phyloP scores from a whole-genome alignment of 495 filamentous ascomycete species.

The Lineolata rhizophorae region DNA sequence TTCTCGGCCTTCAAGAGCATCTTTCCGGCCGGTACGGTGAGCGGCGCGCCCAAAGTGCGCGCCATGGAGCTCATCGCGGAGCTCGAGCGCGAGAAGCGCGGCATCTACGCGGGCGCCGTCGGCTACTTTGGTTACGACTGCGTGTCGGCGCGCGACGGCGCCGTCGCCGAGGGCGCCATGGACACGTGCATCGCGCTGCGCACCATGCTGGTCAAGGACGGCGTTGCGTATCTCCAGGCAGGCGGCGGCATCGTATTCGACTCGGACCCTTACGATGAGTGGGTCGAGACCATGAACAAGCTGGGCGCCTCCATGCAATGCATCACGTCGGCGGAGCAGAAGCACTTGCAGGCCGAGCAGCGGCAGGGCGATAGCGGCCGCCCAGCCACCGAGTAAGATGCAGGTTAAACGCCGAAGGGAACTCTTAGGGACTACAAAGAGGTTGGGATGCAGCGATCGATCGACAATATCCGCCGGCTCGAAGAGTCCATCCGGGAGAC shows the following conservation, averaged over 20 bases:
- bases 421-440: too few relatives aligned
- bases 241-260: constrained; percentile 94
- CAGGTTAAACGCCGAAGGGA: too few relatives aligned
- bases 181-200: constrained; percentile 92
- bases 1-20: constrained; percentile 87
- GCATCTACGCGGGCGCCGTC: constrained; percentile 91
- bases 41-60: constrained; percentile 81
- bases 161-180: constrained; percentile 56
- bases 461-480: too few relatives aligned
- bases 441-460: too few relatives aligned
- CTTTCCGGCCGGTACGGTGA: constrained; percentile 74
- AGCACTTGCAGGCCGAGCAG: constrained; percentile 34
- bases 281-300: constrained; percentile 95
- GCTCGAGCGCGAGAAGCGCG: constrained; percentile 77
- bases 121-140: constrained; percentile 69
- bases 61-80: constrained; percentile 97
- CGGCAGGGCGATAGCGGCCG: too few relatives aligned
- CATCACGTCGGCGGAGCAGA: constrained; percentile 63
- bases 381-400: too few relatives aligned
- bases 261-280: constrained; percentile 83
- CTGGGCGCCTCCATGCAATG: constrained; percentile 69
- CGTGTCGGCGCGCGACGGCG: constrained; percentile 20
- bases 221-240: constrained; percentile 78
- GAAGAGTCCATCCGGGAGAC: too few relatives aligned
- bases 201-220: constrained; percentile 88